Base-by-base conservation (phyloP, 2,329 filamentous ascomycete genomes). In the Karstenula rhodostoma region DNA sequence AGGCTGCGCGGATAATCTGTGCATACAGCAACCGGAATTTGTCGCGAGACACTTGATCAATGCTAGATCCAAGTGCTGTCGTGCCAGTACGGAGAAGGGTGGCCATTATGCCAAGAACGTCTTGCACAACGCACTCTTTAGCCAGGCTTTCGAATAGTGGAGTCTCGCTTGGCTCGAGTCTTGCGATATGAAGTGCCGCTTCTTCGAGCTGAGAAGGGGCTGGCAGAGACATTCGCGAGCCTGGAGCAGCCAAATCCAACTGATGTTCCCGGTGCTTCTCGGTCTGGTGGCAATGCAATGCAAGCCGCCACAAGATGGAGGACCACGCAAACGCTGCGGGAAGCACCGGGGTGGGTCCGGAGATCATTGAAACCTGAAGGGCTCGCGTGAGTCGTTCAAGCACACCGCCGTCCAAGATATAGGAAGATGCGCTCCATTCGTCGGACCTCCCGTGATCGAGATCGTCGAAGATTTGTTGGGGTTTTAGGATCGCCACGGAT, bases 321-420 rank as follows among this genome's bases (percentile, higher is more conserved):
- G 89, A 88, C 94, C 94, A 98, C 3, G 91, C 87, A 66, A 96
- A 91, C 22, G 92, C 85, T 19, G 91, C 87, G 1, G 92, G 92
- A 57, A 87, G 88, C 22, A 91, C 90, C 37, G 87, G 86, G 40
- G 83, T 81, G n/a, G 86, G 82, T 17, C 84, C 84, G 22, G 73
- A 47, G 19, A 79, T 73, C 29, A 83, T 83, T 8, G 88, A 86
- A 57, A 83, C 81, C 25, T 89, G 78, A 35, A 97, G 83, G n/a
- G 90, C 85, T 55, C 86, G 85, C 67, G 94, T 92, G 15, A 97
- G 85, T 56, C 89, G 85, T 51, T 87, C 85, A n/a, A 96, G 82
- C 22, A 90, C 86, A 7, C 87, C 84, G 2, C 88, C 85, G 52
- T 91, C 89, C 19, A 90, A 83, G 49, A 96, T 81, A 72, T 93